Base-by-base conservation (phyloP, 768 basidiomycete species). In the Dacryopinax spathularia region DNA sequence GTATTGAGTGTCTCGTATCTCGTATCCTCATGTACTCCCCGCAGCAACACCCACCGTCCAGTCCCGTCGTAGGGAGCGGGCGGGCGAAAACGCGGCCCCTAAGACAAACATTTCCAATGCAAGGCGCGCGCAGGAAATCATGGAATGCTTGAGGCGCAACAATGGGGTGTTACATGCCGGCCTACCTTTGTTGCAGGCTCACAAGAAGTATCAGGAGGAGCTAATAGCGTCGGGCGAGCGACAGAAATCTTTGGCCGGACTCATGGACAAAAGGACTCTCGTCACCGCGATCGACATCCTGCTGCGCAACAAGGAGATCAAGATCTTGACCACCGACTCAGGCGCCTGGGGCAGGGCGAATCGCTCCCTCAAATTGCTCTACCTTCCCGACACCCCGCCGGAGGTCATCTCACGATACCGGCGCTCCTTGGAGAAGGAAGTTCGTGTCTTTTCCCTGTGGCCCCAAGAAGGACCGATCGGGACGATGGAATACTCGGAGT, bases 321-420 rank as follows among this genome's bases (percentile, higher is more conserved):
- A 69, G 29, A 41, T 67, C 22, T 64, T 74, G 29, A 70, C 71
- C 20, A 63, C 63, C 18, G 66, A 69, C 16, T 68, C 72, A 0
- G 34, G 60, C 9, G 68, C 60, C 0, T 72, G 70, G 39, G 35
- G 60, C 20, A 22, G 31, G 18, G 3, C 3, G 10, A 56, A 56
- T 20, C 12, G 48, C 15, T 22, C 29, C 3, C 29, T 56, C 3
- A 15, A 56, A 5, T 3, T 56, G 25, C 48, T 56, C 3, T 56
- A 56, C 25, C 29, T 56, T 3, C 48, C 48, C 9, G 48, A 56
- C 5, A 56, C 48, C 13, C 48, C 10, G 9, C 15, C 31, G 13
- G 48, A 56, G 31, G 48, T 56, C 25, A 10, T 56, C 9, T 22
- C 25, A 5, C 48, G 25, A 27, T 56, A 56, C 18, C 48, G 48